Conservation (phyloP, 495 filamentous ascomycete species). For the Evernia prunastri region DNA sequence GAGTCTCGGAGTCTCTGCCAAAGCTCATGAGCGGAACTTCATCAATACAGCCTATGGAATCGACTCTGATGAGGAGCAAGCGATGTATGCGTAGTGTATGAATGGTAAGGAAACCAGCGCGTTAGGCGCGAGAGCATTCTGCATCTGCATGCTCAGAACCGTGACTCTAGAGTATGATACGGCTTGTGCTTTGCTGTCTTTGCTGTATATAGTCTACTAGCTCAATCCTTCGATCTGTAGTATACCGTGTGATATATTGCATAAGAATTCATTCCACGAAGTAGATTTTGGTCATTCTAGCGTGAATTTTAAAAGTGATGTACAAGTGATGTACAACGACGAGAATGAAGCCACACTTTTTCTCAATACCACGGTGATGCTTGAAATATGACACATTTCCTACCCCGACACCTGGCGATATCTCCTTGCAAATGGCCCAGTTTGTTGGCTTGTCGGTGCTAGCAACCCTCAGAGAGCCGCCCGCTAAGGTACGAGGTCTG, state of each 20-base stretch:
- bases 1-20: slow-evolving; percentile 10
- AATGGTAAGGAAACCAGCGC: not conserved
- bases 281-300: not conserved
- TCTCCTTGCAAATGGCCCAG: not conserved
- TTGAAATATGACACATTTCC: not conserved
- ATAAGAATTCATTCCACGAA: not conserved
- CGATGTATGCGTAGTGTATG: slow-evolving; percentile 24
- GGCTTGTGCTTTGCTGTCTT: not conserved
- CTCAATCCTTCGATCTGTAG: not conserved
- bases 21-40: slow-evolving; percentile 18
- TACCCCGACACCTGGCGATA: not conserved
- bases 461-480: slow-evolving; percentile 64
- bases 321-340: not conserved
- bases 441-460: slow-evolving; percentile 77
- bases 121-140: not conserved
- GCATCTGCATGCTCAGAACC: not conserved
- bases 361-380: not conserved
- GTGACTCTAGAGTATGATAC: not conserved
- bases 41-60: slow-evolving; percentile 25
- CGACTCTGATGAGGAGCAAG: slow-evolving; percentile 35
- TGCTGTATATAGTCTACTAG: slow-evolving; percentile 2
- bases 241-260: too few species aligned
- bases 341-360: not conserved
- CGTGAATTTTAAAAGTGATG: not conserved
- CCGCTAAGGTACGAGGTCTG: slow-evolving; percentile 60